Evolutionary conservation across 371 early-diverging fungal species (phyloP).

Genomic region (Rhizopus sp.): DNA sequence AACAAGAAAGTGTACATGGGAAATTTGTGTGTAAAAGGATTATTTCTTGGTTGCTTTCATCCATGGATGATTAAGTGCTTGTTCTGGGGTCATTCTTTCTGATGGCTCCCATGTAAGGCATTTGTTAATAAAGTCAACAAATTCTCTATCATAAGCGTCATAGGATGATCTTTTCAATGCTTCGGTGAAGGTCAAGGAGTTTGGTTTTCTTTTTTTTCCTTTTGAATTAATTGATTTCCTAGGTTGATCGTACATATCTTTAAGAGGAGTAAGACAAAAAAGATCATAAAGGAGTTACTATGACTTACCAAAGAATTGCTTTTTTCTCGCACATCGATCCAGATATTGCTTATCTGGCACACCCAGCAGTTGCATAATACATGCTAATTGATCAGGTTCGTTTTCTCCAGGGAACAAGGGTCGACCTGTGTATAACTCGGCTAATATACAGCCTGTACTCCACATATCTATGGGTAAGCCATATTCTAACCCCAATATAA

Average conservation of each 20-base stretch:
- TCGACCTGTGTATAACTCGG: constrained; percentile 85
- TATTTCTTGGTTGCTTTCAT: constrained; percentile 32
- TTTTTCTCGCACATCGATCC: constrained; percentile 75
- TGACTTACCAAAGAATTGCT: constrained; percentile 83
- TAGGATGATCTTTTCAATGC: constrained; percentile 51
- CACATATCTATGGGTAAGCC: constrained; percentile 97
- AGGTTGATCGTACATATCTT: constrained; percentile 67
- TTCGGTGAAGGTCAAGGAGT: constrained; percentile 67
- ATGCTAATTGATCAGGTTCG: constrained; percentile 92
- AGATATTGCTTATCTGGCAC: constrained; percentile 76
- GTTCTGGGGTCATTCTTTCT: constrained; percentile 76
- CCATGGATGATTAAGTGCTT: constrained; percentile 79
- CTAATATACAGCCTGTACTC: constrained; percentile 97
- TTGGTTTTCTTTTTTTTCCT: constrained; percentile 81
- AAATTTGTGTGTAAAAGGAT: no score
- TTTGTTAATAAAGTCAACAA: constrained; percentile 81
- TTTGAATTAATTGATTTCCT: constrained; percentile 77
- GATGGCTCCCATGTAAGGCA: constrained; percentile 90
- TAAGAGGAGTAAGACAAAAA: neutral
- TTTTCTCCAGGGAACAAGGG: constrained; percentile 98
- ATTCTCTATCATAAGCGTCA: constrained; percentile 63
- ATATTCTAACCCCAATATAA: constrained; percentile 89
- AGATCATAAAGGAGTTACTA: neutral
- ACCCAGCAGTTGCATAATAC: constrained; percentile 93
- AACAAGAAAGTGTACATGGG: no score